Conservation (phyloP, 2,329 filamentous ascomycete species). For the Apiospora malaysiana region DNA sequence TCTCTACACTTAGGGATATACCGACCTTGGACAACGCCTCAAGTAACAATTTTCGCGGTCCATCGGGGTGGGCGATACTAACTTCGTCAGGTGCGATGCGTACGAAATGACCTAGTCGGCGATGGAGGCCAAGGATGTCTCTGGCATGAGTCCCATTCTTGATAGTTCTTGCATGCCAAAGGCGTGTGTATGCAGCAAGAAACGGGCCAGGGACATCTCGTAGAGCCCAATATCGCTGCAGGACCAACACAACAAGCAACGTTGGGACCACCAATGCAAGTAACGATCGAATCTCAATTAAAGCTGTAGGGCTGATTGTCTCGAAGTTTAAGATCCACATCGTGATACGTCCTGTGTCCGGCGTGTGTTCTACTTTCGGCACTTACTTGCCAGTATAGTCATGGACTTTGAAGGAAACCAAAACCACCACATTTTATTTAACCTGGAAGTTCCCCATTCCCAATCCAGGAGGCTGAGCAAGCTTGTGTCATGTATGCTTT, state of each 20-base stretch:
- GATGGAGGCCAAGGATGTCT: background rate
- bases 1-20: background rate
- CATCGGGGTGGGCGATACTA: constrained; percentile 49
- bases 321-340: background rate
- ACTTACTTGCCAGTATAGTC: background rate
- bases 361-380: background rate
- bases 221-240: constrained; percentile 21
- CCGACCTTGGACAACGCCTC: constrained; percentile 40
- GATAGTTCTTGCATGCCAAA: constrained; percentile 45
- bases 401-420: background rate
- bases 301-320: background rate
- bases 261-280: background rate
- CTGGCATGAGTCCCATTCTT: constrained; percentile 1
- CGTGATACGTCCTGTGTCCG: background rate
- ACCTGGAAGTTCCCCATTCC: background rate
- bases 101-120: constrained; percentile 45
- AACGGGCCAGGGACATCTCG: constrained; percentile 45
- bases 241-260: background rate
- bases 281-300: background rate
- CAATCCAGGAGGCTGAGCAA: background rate
- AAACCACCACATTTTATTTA: background rate
- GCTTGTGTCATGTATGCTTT: background rate
- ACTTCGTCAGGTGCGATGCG: constrained; percentile 51
- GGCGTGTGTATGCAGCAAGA: constrained; percentile 43
- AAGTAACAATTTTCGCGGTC: constrained; percentile 43